Conservation (phyloP, 805 yeast genomes). For the Nakazawaea molendinolei region DNA sequence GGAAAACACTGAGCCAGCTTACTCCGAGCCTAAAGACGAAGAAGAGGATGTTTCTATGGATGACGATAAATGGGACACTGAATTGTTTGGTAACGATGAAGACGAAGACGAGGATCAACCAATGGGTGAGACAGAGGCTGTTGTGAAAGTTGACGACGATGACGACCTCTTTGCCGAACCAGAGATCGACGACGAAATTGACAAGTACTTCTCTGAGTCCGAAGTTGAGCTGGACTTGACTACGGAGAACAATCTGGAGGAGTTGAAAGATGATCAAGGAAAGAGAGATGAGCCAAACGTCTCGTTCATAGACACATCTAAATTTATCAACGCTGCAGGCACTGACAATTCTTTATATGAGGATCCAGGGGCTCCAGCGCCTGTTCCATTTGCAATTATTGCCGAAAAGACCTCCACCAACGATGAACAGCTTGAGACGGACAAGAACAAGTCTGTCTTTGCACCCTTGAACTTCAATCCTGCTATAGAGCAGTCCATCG, state of each 20-base stretch:
- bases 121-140: constrained; percentile 7
- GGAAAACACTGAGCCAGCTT: no score
- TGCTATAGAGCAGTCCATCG: constrained; percentile 65
- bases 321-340: constrained; percentile 30
- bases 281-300: constrained; percentile 5
- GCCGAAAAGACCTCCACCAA: constrained; percentile 22
- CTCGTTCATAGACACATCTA: constrained; percentile 27
- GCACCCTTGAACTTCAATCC: constrained; percentile 83
- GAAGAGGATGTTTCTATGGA: constrained; percentile 4
- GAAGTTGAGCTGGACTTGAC: constrained; percentile 9
- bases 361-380: constrained; percentile 84
- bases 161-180: constrained; percentile 23
- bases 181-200: constrained; percentile 23
- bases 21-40: constrained; percentile 4
- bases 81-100: constrained; percentile 20
- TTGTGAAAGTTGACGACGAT: constrained; percentile 15
- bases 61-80: constrained; percentile 9
- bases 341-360: constrained; percentile 37
- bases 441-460: constrained; percentile 51
- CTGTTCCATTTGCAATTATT: constrained; percentile 47
- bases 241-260: constrained; percentile 12
- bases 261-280: constrained; percentile 11
- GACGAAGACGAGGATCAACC: constrained; percentile 13
- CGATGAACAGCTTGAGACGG: constrained; percentile 18
- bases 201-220: constrained; percentile 10